A percentile compares a stretch with the other conserved stretches of the same genome.
These are phyloP conservation scores for Trichoderma endophyticum DNA, from an alignment of 2,329 filamentous ascomycete species.

Conservation along the genomic window DNA sequence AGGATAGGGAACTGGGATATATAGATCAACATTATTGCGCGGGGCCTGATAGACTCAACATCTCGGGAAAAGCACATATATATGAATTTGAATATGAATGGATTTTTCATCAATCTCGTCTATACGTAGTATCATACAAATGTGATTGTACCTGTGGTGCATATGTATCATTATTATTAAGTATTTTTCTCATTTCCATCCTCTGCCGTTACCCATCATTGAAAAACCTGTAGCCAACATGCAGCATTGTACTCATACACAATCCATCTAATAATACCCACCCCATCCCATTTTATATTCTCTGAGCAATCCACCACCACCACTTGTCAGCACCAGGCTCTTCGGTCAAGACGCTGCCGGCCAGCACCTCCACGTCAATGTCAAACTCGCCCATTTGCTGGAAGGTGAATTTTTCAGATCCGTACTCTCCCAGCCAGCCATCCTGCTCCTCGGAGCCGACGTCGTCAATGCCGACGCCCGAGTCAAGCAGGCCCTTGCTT, in stretches of 20 bases:
- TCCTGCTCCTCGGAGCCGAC: slow-evolving; percentile 68
- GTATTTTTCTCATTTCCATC: neutral
- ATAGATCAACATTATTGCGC: slow-evolving; percentile 17
- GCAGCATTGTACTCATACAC: slow-evolving; percentile 19
- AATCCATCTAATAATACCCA: neutral
- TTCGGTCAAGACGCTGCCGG: slow-evolving; percentile 66
- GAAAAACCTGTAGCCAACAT: neutral
- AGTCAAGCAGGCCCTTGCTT: slow-evolving; percentile 79
- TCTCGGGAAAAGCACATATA: slow-evolving; percentile 30
- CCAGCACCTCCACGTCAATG: slow-evolving; percentile 70
- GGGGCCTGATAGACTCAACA: slow-evolving; percentile 41
- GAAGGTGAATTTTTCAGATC: slow-evolving; percentile 75
- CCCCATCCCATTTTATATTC: slow-evolving; percentile 48
- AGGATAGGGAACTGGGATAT: slow-evolving; percentile 2
- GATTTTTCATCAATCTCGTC: neutral
- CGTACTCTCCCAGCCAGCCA: slow-evolving; percentile 79
- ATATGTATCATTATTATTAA: slow-evolving; percentile 16
- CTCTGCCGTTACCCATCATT: neutral
- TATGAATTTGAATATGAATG: neutral
- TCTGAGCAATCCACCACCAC: slow-evolving; percentile 86
- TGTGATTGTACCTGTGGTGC: neutral
- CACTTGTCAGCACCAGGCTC: slow-evolving; percentile 74
- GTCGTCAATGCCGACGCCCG: slow-evolving; percentile 67
- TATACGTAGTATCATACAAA: neutral
- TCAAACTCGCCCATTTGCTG: slow-evolving; percentile 79